Conservation (phyloP, 805 yeast genomes). For the Candida peoriensis region DNA sequence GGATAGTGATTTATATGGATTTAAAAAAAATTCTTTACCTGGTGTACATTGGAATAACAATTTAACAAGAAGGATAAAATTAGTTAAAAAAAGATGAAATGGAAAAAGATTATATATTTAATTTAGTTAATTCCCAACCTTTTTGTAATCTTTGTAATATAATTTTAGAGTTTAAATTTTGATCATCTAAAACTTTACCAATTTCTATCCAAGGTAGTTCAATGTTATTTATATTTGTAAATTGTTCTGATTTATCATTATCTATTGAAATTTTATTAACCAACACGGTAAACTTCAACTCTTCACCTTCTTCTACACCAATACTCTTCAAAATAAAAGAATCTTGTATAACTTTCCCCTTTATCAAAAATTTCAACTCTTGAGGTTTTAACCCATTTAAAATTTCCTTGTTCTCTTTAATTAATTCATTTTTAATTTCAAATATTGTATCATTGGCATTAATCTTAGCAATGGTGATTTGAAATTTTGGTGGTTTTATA, state of each 20-base stretch:
- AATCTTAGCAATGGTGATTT: no score
- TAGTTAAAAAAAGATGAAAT: constrained; percentile 28
- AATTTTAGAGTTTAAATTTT: constrained; percentile 29
- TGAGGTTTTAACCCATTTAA: not conserved
- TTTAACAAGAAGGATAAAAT: constrained; percentile 49
- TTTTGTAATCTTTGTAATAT: constrained; percentile 30
- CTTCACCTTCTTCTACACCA: constrained; percentile 22
- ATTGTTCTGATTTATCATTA: constrained; percentile 1
- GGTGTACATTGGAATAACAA: constrained; percentile 64
- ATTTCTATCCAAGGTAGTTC: constrained; percentile 44
- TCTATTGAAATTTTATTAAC: constrained; percentile 4
- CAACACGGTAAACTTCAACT: constrained; percentile 41
- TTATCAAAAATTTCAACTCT: constrained; percentile 47
- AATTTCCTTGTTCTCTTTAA: constrained; percentile 28
- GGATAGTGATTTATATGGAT: constrained; percentile 37
- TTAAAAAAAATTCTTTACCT: constrained; percentile 32
- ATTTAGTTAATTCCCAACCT: constrained; percentile 35
- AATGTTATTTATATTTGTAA: not conserved
- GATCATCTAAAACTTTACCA: constrained; percentile 26
- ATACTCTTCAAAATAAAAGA: constrained; percentile 32
- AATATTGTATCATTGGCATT: constrained; percentile 26
- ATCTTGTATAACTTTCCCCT: constrained; percentile 61
- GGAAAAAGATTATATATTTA: no score
- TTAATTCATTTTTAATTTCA: constrained; percentile 25
- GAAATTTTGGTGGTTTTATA: constrained; percentile 70